Base-by-base conservation (phyloP, 2,329 filamentous ascomycete genomes). In the Fragosphaeria purpurea region DNA sequence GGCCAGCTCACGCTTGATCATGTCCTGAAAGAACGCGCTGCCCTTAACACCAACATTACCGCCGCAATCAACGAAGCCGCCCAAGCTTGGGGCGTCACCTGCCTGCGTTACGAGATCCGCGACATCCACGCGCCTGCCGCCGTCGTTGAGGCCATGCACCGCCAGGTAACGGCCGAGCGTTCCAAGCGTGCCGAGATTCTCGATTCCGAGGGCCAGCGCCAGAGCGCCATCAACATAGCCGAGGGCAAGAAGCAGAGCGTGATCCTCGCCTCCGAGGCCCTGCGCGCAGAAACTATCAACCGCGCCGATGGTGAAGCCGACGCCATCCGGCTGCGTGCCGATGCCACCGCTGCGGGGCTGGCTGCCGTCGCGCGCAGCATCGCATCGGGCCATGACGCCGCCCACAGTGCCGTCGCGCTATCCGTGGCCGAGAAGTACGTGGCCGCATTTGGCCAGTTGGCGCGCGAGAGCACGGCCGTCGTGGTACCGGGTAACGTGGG, bases 41-140 rank as follows among this genome's bases (percentile, higher is more conserved):
- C 89, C 22, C 83, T 98, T 59, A 98, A 98, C 74, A 89, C 82
- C 57, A 97, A 98, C 71, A 98, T 98, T 65, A 97, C 93, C n/a
- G 85, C 88, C 51, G 91, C 93, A 42, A 97, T 98, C 76, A 98
- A 98, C 67, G 91, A 97, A 67, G 93, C 93, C 1, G 91, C 93
- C 5, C 85, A 94, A 61, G 91, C 91, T 49, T 98, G 93, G 93
- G 93, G 93, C 53, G 88, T 98, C 22, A 88, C 88, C 37, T 98
- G 93, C 65, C 77, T 98, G 55, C 85, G 93, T 52, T 98, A 98
- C 73, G 93, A 98, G 70, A 98, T 98, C 65, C 80, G 93, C 59
- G 93, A 98, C 68, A 98, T 98, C 62, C 93, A 98, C 70, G 93
- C 93, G 0, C 93, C 93, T 2, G 87, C 84, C 35, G 85, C 86